phyloP scores from a whole-genome alignment of 2,329 filamentous ascomycete species.

The Xylariales sp. region DNA sequence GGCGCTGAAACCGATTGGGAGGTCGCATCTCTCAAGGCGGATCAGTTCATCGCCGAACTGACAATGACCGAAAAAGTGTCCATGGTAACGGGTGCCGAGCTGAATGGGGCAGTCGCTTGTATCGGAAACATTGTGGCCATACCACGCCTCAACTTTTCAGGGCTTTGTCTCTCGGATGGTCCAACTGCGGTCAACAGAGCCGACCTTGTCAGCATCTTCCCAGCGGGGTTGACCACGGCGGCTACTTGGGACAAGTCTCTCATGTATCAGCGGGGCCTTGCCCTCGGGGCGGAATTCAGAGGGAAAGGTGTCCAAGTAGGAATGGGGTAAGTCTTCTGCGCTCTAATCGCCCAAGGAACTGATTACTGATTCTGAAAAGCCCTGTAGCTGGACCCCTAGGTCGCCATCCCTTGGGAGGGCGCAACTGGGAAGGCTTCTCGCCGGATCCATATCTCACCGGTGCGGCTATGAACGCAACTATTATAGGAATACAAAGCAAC shows the following conservation, averaged over 20 bases:
- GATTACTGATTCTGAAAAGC: too few species aligned
- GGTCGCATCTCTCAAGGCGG: conserved; percentile 55
- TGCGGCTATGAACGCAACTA: conserved; percentile 34
- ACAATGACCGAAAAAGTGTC: conserved; percentile 57
- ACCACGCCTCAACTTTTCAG: conserved; percentile 49
- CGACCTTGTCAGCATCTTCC: conserved; percentile 66
- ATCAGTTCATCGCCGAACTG: conserved; percentile 58
- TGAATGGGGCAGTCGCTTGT: conserved; percentile 8
- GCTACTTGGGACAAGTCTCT: conserved; percentile 66
- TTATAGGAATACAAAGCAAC: conserved; percentile 27
- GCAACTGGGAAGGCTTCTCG: conserved; percentile 62
- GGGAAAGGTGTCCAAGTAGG: conserved; percentile 70
- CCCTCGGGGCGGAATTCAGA: conserved; percentile 57
- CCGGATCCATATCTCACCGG: conserved; percentile 67
- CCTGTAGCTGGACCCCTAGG: conserved; percentile 39
- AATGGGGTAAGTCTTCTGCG: conserved; percentile 30
- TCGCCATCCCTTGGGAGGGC: conserved; percentile 41
- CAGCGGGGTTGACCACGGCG: conserved; percentile 63
- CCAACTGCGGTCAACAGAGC: conserved; percentile 61
- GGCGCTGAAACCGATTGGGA: too few species aligned
- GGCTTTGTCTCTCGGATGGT: conserved; percentile 65
- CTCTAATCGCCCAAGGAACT: too few species aligned
- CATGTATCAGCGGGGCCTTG: conserved; percentile 38
- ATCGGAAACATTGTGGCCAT: conserved; percentile 38
- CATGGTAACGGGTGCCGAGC: not conserved